Percentiles rank a stretch among this genome's conserved stretches.
phyloP scores from a whole-genome alignment of 2,329 filamentous ascomycete species.

The Fusarium torreyae region DNA sequence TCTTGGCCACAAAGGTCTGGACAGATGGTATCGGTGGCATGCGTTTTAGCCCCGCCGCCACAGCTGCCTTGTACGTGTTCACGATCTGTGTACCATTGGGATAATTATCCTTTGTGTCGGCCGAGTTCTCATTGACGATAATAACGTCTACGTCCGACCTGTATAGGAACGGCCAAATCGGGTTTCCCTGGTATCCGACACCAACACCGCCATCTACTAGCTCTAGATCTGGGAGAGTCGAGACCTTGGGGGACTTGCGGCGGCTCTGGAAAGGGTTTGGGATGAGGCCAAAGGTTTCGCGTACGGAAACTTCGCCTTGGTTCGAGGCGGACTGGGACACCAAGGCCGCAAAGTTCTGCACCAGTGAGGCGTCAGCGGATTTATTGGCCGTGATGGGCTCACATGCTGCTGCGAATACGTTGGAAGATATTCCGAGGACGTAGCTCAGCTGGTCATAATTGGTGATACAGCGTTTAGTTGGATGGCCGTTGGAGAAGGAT shows the following conservation, averaged over 20 bases:
- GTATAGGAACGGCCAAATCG: constrained; percentile 14
- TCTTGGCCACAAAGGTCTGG: constrained; percentile 14
- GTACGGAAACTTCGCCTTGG: background rate
- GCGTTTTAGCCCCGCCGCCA: background rate
- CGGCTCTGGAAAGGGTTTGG: constrained; percentile 16
- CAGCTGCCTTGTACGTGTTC: constrained; percentile 14
- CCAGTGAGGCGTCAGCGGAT: background rate
- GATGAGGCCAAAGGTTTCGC: constrained; percentile 2
- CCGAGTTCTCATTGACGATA: constrained; percentile 21
- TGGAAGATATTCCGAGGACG: constrained; percentile 14
- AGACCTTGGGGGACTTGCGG: background rate
- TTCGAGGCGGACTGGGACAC: background rate
- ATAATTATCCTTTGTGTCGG: constrained; percentile 1
- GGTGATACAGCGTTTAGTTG: constrained; percentile 8
- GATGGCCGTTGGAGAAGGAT: background rate
- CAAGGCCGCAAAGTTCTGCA: constrained; percentile 11
- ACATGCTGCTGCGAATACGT: constrained; percentile 15
- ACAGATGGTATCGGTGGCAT: constrained; percentile 12
- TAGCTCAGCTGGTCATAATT: constrained; percentile 24
- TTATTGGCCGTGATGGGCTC: background rate
- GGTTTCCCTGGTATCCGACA: constrained; percentile 5
- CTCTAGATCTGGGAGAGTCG: constrained; percentile 4
- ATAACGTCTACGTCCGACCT: constrained; percentile 11
- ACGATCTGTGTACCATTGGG: constrained; percentile 15
- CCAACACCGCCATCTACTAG: constrained; percentile 19